Base-by-base conservation (phyloP, 768 basidiomycete genomes). In the Phaffia tasmanica region DNA sequence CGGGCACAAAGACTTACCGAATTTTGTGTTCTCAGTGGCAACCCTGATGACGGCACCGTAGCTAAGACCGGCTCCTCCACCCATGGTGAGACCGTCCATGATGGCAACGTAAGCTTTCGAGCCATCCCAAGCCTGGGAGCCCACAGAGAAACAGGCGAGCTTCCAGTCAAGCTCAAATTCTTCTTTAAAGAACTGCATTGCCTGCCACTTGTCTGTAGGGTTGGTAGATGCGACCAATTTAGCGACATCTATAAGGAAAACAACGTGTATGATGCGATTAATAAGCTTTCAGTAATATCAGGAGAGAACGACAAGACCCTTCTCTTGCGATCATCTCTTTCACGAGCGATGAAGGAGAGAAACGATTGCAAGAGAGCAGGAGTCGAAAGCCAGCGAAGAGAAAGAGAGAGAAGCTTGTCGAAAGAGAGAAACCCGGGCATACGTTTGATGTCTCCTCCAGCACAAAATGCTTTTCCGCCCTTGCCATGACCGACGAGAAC, bases 361-460 rank as follows among this genome's bases (percentile, higher is more conserved):
- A 18, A 42, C 9, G 7, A 56, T 51, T n/a, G 3, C 23, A 16
- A 42, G 46, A 3, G 14, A 21, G 18, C 27, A 50, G 53, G 47
- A 15, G 4, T 30, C 14, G 16, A 27, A 25, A 50, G 35, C 29
- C 50, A 42, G 49, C 19, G 1, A 32, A 59, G n/a, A n/a, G n/a
- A n/a, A n/a, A 50, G 68, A 58, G 42, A 50, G 50, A 42, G 18
- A 47, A 25, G 53, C 25, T n/a, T 60, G 53, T 18, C 42, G 57
- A 30, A 57, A 23, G 42, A 19, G 29, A 46, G n/a, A 18, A 47
- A 27, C 15, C 35, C 69, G 32, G 25, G 80, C 86, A 77, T 71
- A 93, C 94, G 79, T 67, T 83, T 85, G 65, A 99, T 88, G 76
- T 99, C 95, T 54, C 95, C 95, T 18, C 95, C 95, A 7, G 89